Base-by-base conservation (phyloP, 352 stramenopile genomes). In the Phytophthora idaei region DNA sequence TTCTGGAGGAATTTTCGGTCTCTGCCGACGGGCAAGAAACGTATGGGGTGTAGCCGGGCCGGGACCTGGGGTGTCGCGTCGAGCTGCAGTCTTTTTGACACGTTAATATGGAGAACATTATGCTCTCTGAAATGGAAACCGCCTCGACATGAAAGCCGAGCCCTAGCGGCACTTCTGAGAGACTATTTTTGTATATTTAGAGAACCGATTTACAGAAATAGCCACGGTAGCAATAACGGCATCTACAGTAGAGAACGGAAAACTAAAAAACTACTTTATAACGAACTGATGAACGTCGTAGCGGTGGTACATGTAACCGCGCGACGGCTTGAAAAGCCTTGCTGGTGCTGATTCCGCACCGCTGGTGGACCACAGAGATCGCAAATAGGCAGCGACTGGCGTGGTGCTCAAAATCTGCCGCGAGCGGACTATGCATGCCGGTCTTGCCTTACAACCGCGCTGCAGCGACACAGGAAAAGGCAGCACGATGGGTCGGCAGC, bases 21-120 rank as follows among this genome's bases (percentile, higher is more conserved):
- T 69, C 61, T 63, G 46, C 67, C 52, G 31, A 61, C 42, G 51
- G 55, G 49, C 54, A 65, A 21, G 52, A 64, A 69, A 60, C 55
- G 51, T 41, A 67, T 66, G 32, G 55, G 21, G 14, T 25, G 53
- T 44, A 63, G 48, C 34, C 60, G 17, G 50, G 37, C 3, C 36
- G 47, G 9, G 17, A n/a, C 4, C 9, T 11, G 42, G 32, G 29
- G 51, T 69, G 64, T 70, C 64, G 58, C 62, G 67, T 55, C 15
- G 12, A 6, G 60, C n/a, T 8, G 44, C 52, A 49, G 27, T 68
- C 52, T 61, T 74, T 74, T 9, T 17, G 8, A 28, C 6, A 55
- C 49, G 17, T 5, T 64, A 37, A 9, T 59, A 41, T 64, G 7
- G 17, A 25, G 0, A 2, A 32, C 37, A 28, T 1, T 71, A 61